Percentiles rank a stretch among this genome's conserved stretches.
Conservation (phyloP, 2,329 filamentous ascomycete genomes). For the Chaetothyriales sp. region DNA sequence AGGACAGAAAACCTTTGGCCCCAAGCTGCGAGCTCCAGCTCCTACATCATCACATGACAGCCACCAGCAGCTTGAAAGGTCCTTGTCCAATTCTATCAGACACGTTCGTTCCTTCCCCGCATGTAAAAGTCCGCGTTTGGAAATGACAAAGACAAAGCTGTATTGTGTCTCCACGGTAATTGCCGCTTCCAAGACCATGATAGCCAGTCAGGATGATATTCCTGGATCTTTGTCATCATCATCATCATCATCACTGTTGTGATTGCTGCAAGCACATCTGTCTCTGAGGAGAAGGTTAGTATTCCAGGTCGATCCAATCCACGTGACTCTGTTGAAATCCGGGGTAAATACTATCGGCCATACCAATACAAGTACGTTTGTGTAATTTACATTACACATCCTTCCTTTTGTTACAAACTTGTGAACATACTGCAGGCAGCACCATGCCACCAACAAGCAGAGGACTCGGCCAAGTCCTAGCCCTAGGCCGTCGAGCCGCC, state of each 20-base stretch:
- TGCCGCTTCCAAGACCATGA: no score
- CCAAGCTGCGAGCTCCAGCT: background rate
- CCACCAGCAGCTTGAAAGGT: background rate
- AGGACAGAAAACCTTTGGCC: background rate
- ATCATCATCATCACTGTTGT: no score
- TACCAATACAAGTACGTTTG: no score
- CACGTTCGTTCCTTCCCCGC: conserved; percentile 1
- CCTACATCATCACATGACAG: background rate
- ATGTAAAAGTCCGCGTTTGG: background rate
- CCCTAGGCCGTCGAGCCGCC: background rate
- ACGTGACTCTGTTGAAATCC: no score
- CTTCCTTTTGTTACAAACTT: no score
- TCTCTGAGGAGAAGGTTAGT: no score
- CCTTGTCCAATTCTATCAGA: conserved; percentile 1
- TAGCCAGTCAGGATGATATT: no score
- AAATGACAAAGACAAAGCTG: background rate
- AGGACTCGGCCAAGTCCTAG: background rate
- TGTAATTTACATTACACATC: no score
- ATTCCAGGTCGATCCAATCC: no score
- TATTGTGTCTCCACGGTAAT: background rate
- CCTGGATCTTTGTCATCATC: no score
- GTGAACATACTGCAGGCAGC: background rate
- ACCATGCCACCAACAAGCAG: background rate
- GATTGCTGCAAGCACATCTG: no score
- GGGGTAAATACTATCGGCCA: no score